phyloP scores from a whole-genome alignment of 2,329 filamentous ascomycete genomes.

The Parastagonospora avenae region DNA sequence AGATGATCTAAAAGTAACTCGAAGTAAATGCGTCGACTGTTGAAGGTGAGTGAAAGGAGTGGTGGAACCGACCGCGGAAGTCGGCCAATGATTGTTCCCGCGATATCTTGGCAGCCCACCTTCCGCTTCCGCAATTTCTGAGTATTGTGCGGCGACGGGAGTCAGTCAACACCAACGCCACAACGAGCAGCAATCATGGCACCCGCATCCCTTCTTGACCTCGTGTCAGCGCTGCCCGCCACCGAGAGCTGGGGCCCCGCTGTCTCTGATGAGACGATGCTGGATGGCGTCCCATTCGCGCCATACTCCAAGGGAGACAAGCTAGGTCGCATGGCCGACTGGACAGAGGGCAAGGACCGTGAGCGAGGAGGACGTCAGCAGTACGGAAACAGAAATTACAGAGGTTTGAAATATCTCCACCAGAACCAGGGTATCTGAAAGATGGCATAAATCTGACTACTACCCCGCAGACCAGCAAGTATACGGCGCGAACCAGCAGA shows the following conservation, averaged over 20 bases:
- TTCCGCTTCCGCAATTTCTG: slow-evolving; percentile 16
- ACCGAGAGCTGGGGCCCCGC: slow-evolving; percentile 77
- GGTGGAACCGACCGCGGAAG: neutral
- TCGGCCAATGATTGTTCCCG: slow-evolving; percentile 1
- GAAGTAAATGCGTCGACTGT: neutral
- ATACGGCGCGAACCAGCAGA: slow-evolving; percentile 87
- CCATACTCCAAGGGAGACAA: slow-evolving; percentile 99
- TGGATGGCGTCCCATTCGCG: slow-evolving; percentile 94
- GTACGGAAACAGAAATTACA: slow-evolving; percentile 84
- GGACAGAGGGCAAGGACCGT: slow-evolving; percentile 87
- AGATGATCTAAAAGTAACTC: neutral
- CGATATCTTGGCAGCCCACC: slow-evolving; percentile 24
- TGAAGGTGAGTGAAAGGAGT: neutral
- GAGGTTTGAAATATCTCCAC: slow-evolving; percentile 63
- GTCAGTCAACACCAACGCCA: slow-evolving; percentile 10
- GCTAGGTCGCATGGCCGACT: slow-evolving; percentile 98
- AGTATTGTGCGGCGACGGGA: slow-evolving; percentile 20
- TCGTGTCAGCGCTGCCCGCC: slow-evolving; percentile 54
- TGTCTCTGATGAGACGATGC: slow-evolving; percentile 80
- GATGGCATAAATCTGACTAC: slow-evolving; percentile 16
- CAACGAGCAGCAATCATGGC: slow-evolving; percentile 47
- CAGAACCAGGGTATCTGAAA: neutral
- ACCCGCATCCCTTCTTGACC: slow-evolving; percentile 53
- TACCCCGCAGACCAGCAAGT: slow-evolving; percentile 80
- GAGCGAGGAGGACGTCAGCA: slow-evolving; percentile 83